Evolutionary conservation across 2,329 filamentous ascomycete species (phyloP), one percentile per base, ranked within the genome.

Genomic region (Fusarium concolor): DNA sequence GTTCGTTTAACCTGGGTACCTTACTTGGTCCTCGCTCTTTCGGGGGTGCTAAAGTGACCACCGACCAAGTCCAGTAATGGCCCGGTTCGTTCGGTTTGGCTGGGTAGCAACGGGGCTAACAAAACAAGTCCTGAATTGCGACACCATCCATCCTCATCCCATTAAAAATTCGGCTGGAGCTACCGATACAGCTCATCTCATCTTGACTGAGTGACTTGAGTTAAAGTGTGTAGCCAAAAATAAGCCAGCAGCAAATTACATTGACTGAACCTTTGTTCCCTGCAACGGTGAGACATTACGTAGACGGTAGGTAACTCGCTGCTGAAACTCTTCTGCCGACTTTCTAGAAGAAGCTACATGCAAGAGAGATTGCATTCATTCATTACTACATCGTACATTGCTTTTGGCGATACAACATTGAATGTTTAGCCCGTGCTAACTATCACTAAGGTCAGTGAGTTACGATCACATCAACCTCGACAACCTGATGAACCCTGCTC

Each of bases 261-360:
- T 56, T 46, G 10, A 17, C 17, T 4, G 29, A 31, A 31, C 29
- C 12, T 14, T 31, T 31, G 29, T 26, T 26, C 26, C 26, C 26
- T 26, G 26, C 26, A 26, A 26, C 29, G 33, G 44, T 55, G 15
- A 43, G 56, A 43, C 26, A 44, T 55, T 62, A 37, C 51, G 46
- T 56, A 37, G 42, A 37, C 37, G 22, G 38, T 49, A 62, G 31
- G 26, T 29, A 24, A 24, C 41, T 37, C 28, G 14, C 49, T 53
- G 54, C 35, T 66, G 54, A 45, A 62, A 29, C 11, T 31, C 72
- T 76, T 76, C 75, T 76, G 68, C 73, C 75, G 74, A 62, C 55
- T 62, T 76, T 76, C 75, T 75, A 75, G 75, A 76, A 76, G 60
- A 62, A 61, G 51, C 49, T 70, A 50, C 66, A 69, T 68, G 38